These are phyloP conservation scores for Dryas integrifolia DNA, from an alignment of 331 rosid genomes.

Conservation along the genomic window DNA sequence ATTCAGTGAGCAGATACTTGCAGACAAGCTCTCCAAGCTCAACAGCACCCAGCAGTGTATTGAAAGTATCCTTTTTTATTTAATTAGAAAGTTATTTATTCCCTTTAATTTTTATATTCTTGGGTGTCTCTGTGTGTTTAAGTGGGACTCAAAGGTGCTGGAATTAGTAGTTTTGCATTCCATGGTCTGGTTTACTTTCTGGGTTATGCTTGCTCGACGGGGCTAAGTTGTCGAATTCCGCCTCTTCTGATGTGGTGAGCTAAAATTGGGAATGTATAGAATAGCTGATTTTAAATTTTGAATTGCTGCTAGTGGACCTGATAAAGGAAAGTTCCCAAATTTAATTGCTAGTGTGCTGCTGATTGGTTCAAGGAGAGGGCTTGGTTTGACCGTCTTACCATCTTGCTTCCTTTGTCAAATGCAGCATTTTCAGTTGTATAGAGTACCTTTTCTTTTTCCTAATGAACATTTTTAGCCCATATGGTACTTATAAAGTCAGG, in stretches of 20 bases:
- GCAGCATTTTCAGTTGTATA: background rate
- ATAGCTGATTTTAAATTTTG: background rate
- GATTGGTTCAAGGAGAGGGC: background rate
- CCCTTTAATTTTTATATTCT: background rate
- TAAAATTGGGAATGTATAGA: background rate
- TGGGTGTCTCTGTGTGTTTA: background rate
- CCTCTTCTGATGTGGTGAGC: background rate
- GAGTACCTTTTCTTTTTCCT: background rate
- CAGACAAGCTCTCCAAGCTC: slow-evolving; percentile 83
- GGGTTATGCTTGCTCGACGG: background rate
- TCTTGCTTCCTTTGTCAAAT: background rate
- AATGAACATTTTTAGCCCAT: background rate
- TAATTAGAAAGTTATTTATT: background rate
- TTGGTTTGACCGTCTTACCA: background rate
- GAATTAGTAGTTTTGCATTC: background rate
- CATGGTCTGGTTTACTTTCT: background rate
- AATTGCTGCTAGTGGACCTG: background rate
- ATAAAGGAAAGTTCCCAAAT: background rate
- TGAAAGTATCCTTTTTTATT: slow-evolving; percentile 65
- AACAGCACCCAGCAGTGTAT: slow-evolving; percentile 83
- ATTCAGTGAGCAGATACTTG: slow-evolving; percentile 75
- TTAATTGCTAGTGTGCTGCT: background rate
- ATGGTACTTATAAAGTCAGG: background rate
- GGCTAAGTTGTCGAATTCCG: background rate
- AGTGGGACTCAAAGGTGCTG: background rate